Evolutionary conservation across 2,329 filamentous ascomycete species (phyloP).

Genomic region (Plectosphaerella sp.): DNA sequence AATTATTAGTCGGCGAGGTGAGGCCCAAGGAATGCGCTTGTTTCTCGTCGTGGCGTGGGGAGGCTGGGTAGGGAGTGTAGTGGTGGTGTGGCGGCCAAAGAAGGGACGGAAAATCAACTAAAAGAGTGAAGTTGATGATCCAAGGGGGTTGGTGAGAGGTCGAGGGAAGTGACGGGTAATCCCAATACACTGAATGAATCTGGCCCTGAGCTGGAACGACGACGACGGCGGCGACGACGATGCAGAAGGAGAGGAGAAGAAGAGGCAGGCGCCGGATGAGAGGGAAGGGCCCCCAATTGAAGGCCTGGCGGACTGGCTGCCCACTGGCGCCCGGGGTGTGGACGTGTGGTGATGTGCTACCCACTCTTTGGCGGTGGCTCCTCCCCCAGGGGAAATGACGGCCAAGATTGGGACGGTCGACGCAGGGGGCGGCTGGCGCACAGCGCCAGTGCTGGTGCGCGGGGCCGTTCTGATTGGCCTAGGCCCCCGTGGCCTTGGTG

Average conservation of each 20-base stretch:
- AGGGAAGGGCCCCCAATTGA: not conserved
- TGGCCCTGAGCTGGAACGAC: constrained; percentile 19
- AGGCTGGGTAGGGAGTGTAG: not conserved
- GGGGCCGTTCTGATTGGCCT: not conserved
- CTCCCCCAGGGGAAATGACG: constrained; percentile 2
- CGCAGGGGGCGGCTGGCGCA: not conserved
- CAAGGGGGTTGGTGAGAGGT: constrained; percentile 11
- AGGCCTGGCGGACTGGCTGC: not conserved
- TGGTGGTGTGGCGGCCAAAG: constrained; percentile 23
- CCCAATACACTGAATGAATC: constrained; percentile 21
- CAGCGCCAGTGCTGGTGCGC: not conserved
- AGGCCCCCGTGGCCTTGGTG: not conserved
- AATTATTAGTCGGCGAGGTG: not conserved
- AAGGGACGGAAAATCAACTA: constrained; percentile 40
- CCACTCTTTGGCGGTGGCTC: not conserved
- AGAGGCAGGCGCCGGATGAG: not conserved
- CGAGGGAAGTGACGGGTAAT: constrained; percentile 18
- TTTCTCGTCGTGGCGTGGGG: constrained; percentile 1
- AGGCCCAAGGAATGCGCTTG: not conserved
- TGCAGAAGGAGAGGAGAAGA: constrained; percentile 14
- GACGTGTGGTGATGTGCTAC: not conserved
- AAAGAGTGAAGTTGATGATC: constrained; percentile 43
- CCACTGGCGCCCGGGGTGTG: not conserved
- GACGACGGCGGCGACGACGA: constrained; percentile 28
- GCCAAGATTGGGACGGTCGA: not conserved